These are phyloP conservation scores for Zymoseptoria crescenta DNA, from an alignment of 2,329 filamentous ascomycete genomes.

Conservation along the genomic window DNA sequence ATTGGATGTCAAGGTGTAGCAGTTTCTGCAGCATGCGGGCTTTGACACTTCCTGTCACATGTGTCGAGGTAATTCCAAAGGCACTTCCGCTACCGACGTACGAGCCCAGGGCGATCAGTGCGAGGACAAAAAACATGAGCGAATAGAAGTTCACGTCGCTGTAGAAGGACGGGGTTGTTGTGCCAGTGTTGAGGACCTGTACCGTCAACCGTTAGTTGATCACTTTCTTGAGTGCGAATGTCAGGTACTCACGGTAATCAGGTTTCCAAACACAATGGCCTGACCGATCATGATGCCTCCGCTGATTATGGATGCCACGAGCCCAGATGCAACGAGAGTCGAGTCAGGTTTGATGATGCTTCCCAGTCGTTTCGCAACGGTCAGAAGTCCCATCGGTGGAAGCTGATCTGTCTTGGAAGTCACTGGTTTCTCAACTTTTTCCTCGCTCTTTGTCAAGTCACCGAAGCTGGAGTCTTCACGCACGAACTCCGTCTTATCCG, in stretches of 20 bases:
- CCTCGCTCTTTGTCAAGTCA: not conserved
- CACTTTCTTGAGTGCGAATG: not conserved
- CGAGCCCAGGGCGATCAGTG: slow-evolving; percentile 41
- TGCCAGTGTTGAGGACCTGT: slow-evolving; percentile 42
- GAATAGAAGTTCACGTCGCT: slow-evolving; percentile 34
- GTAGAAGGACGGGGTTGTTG: slow-evolving; percentile 15
- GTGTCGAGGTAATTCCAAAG: slow-evolving; percentile 43
- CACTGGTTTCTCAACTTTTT: not conserved
- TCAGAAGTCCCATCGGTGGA: slow-evolving; percentile 8
- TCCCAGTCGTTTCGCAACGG: slow-evolving; percentile 9
- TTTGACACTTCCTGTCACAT: slow-evolving; percentile 38
- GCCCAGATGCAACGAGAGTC: slow-evolving; percentile 34
- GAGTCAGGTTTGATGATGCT: slow-evolving; percentile 29
- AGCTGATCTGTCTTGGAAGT: not conserved
- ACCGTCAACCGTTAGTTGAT: not conserved
- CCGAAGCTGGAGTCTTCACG: not conserved
- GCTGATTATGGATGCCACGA: slow-evolving; percentile 39
- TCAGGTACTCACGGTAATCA: slow-evolving; percentile 28
- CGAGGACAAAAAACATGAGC: slow-evolving; percentile 47
- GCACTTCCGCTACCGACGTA: slow-evolving; percentile 39
- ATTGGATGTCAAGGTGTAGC: slow-evolving; percentile 48
- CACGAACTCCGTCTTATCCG: slow-evolving; percentile 2
- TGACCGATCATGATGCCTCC: slow-evolving; percentile 51
- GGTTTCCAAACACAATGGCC: slow-evolving; percentile 49
- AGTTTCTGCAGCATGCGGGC: slow-evolving; percentile 44